Evolutionary conservation across 2,329 filamentous ascomycete genomes (phyloP), one percentile per base, ranked within the genome.

Genomic region (Aspergillus amoenus): DNA sequence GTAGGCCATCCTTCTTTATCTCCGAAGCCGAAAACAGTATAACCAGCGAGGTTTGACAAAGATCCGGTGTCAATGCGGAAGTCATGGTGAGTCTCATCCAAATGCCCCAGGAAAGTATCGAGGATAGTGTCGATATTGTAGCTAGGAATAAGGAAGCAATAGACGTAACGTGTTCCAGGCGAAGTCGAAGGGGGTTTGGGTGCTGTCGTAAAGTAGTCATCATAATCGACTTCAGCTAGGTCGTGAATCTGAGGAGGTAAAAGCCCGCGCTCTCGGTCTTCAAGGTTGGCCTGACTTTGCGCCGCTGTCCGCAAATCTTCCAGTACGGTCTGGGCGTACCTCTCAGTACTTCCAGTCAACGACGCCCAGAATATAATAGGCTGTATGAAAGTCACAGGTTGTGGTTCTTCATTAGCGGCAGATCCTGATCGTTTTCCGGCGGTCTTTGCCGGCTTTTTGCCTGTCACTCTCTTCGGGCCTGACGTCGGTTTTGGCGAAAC

Each of bases 101-200:
- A 78, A 71, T 96, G 91, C 62, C 91, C 87, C 22, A 97, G 79
- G 71, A 97, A 93, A 15, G 86, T 93, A 68, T 93, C 89, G 64
- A 96, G 85, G 64, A 95, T 89, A 7, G 90, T 93, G 68, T 97
- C 93, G 68, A 97, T 96, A 69, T 97, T 95, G 79, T 97, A 97
- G 61, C 90, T 93, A 0, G 93, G 94, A 4, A 97, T 75, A 39
- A 97, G 77, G 54, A 97, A 81, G 40, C 95, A 80, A 74, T 97
- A 99, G 66, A 97, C 87, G 65, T 88, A 84, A 60, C 87, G 85
- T 3, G 82, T 77, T 18, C 77, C 75, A 21, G 70, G 70, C 5
- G 69, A 67, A 13, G 74, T 75, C n/a, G 80, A 73, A 2, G 78
- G 71, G 24, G 78, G 69, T 70, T 89, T 89, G 0, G 93, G 91